Base-by-base conservation (phyloP, 192 early-diverging fungal species). In the Martensiomyces pterosporus region DNA sequence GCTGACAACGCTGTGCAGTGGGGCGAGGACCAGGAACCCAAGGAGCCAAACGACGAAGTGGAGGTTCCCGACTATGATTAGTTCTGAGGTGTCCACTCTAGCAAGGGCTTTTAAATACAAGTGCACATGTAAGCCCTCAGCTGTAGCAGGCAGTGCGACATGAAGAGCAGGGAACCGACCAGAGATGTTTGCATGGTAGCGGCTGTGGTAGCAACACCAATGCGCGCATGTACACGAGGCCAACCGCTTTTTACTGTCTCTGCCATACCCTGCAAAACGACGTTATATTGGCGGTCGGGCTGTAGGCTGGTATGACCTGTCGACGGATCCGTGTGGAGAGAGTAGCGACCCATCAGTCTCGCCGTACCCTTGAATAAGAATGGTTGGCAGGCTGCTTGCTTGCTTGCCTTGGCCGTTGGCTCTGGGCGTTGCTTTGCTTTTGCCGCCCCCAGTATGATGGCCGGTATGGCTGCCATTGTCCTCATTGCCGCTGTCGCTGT, bases 1-100 rank as follows among this genome's bases (percentile, higher is more conserved):
- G 82, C 94, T 1, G 96, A 99, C 69, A 89, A 93, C 51, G 90
- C 96, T 1, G 84, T 95, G 21, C 96, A 99, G 77, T 99, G 89
- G 66, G 94, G 93, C 39, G 96, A 99, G 67, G 96, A 99, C 63
- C 72, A 89, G 32, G 96, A 99, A 59, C 93, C 94, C 36, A 92
- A 92, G 73, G 96, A 90, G 49, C 82, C 82, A 1, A 46, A 49
- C 26, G 58, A 57, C 23, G 56, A 64, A 8, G 32, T 26, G 4
- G 55, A 59, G 9, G 60, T 43, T 2, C 51, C 51, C 10, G 60
- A 48, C 23, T 22, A 55, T 34, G 52, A 60, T 14, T 58, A 59
- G 46, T 13, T 9, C 10, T 2, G 18, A 23, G 19, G 6, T 22
- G 39, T 24, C 12, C 22, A 19, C n/a, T n/a, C n/a, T n/a, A n/a